Base-by-base conservation (phyloP, 2,329 filamentous ascomycete species). In the Ustilaginoidea virens region DNA sequence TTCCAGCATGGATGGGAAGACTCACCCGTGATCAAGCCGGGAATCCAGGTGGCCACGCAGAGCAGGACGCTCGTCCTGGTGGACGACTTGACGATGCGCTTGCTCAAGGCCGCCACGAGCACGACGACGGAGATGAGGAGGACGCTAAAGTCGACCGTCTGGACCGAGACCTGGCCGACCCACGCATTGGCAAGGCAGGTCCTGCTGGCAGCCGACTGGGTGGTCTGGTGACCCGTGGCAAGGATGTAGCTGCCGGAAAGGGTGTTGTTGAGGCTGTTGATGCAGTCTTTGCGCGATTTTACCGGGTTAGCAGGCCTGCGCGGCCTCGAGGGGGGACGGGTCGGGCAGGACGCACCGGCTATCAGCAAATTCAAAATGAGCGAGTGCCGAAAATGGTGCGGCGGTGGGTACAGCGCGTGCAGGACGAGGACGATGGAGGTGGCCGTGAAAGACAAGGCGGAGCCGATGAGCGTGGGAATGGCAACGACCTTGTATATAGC, bases 111-210 rank as follows among this genome's bases (percentile, higher is more conserved):
- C 1, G 53, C 55, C 18, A 57, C 44, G 8, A 60, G 45, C 4
- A 56, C 59, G 2, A 55, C 46, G 12, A 63, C 44, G 9, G 57
- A 48, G 16, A 63, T 62, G 20, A 56, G 51, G 10, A 63, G 45
- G 29, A 63, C 57, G 17, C 51, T 54, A 33, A 60, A 55, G 32
- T 56, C 53, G 15, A 47, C 47, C 3, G 54, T 52, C 39, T 62
- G 58, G 9, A 61, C 58, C 3, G 53, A 58, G 25, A 61, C 44
- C 30, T 63, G 60, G 15, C 56, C 56, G 21, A 60, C 35, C 42
- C 53, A 59, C 20, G 57, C 60, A 36, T 61, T 63, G 12, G 52
- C 31, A 7, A 45, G 45, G 36, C 59, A 63, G 3, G 47, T 13
- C 3, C 16, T 16, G 9, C 26, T 27, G 12, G 22, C n/a, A 5